Base-by-base conservation (phyloP, 768 basidiomycete genomes). In the Collybia nuda region DNA sequence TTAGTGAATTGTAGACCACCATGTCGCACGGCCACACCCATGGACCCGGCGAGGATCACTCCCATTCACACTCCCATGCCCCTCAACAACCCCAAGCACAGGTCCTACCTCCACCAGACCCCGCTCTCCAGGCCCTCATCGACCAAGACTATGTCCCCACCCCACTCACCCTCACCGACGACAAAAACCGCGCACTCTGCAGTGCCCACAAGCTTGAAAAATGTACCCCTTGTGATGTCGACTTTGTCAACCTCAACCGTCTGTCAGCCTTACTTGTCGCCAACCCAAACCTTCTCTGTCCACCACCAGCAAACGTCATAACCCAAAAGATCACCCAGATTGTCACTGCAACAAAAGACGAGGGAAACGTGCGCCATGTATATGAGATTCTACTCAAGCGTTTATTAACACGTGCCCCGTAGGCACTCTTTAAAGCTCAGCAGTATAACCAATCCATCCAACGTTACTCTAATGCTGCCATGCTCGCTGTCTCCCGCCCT, bases 311-410 rank as follows among this genome's bases (percentile, higher is more conserved):
- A 23, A 86, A 84, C 54, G 76, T 93, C 42, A 73, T 89, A 44
- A 84, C 86, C 6, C 84, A 85, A 60, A 87, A 89, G 55, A 71
- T 96, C 17, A 80, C 88, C 0, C 81, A 86, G 56, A 78, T 83
- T 18, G 81, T 98, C 49, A 86, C 81, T 12, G 73, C 77, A 41
- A 85, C 87, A 4, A 98, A 98, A 64, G 96, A 98, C 42, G 91
- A 96, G 55, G 97, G 97, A 52, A 99, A 99, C 67, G 93, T 93
- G 62, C 62, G 91, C 75, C 47, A 17, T 44, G 45, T 59, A 53
- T 53, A 55, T 23, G 9, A 26, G 28, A 26, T 40, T 22, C 22
- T 6, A 17, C 23, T 15, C 56, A 6, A 6, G 49, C 64, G 62
- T 51, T 55, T 47, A 59, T 58, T 15, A 76, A 70, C 48, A 47